Base-by-base conservation (phyloP, 2,329 filamentous ascomycete species). In the Fusarium caatingaense region DNA sequence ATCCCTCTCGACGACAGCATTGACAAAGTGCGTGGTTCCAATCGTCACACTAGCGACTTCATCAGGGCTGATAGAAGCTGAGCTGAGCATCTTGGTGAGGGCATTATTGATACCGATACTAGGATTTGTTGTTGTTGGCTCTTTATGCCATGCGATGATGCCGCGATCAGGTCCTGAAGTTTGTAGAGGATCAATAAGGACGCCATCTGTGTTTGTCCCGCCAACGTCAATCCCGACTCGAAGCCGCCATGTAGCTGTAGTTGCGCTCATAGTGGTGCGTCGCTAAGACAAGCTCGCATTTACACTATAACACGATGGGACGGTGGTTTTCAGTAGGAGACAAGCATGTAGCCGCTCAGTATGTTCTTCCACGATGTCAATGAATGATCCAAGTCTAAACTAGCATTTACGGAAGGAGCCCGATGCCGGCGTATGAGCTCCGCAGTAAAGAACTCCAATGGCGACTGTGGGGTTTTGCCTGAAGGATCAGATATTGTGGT, bases 21-120 rank as follows among this genome's bases (percentile, higher is more conserved):
- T 89, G 70, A 89, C 81, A 69, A 89, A 89, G 63, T 89, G 86
- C 1, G 87, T 88, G 2, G 84, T 86, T 55, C 85, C 85, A 65
- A 87, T 86, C 4, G 84, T 85, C 16, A 87, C 81, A 63, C 82
- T 83, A 16, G 83, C 81, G 20, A 87, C 78, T 8, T 81, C 74
- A 0, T 75, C 71, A 1, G 81, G 78, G 42, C 72, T 63, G 34
- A 82, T 75, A 8, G 64, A 55, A 16, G 78, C 74, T 2, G 76
- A 70, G 16, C 76, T 51, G 63, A 87, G 80, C 79, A 86, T 83
- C 25, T 77, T 75, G 8, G 75, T 77, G 58, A 87, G 83, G 41
- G 81, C 81, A 49, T 80, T 76, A 51, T 78, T 80, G 69, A 87
- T 85, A 30, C 84, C 84, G 15, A 77, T 69, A 64, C 83, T 84